A percentile compares a stretch with the other conserved stretches of the same genome.
These are phyloP conservation scores for Cardamine chenopodiifolia DNA, from an alignment of 345 rosid species.

Conservation along the genomic window DNA sequence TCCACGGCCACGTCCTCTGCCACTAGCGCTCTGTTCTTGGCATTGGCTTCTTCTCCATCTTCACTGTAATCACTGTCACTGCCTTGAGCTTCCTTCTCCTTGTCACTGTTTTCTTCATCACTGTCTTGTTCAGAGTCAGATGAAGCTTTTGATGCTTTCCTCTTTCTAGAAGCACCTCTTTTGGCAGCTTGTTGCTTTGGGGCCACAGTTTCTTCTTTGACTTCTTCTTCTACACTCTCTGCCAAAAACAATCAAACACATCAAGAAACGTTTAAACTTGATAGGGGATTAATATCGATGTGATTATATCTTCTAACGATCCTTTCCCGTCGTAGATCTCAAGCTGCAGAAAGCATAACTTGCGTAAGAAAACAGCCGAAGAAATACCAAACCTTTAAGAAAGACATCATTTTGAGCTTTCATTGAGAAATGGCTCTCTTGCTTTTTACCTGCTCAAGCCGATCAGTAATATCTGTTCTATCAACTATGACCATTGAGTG, in stretches of 20 bases:
- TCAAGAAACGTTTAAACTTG: not conserved
- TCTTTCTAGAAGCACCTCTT: constrained; percentile 55
- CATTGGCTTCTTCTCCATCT: constrained; percentile 55
- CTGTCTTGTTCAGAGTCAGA: constrained; percentile 65
- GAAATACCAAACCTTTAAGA: not conserved
- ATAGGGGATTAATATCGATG: not conserved
- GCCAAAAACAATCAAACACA: constrained; percentile 27
- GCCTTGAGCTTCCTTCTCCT: constrained; percentile 54
- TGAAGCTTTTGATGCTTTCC: constrained; percentile 59
- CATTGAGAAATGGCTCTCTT: not conserved
- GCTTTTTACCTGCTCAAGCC: constrained; percentile 76
- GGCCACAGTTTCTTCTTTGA: constrained; percentile 49
- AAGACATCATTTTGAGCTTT: not conserved
- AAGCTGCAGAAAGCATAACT: constrained; percentile 56
- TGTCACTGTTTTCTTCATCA: constrained; percentile 59
- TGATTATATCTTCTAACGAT: constrained; percentile 63
- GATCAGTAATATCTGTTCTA: constrained; percentile 63
- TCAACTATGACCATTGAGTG: constrained; percentile 92
- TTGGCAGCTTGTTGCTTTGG: constrained; percentile 47
- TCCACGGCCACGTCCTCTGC: constrained; percentile 61
- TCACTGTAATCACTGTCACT: constrained; percentile 49
- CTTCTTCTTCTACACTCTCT: constrained; percentile 57
- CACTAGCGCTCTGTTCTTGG: constrained; percentile 54
- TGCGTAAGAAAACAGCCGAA: not conserved
- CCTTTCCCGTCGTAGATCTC: constrained; percentile 84